Evolutionary conservation across 2,329 filamentous ascomycete species (phyloP).

Genomic region (Capronia epimyces): DNA sequence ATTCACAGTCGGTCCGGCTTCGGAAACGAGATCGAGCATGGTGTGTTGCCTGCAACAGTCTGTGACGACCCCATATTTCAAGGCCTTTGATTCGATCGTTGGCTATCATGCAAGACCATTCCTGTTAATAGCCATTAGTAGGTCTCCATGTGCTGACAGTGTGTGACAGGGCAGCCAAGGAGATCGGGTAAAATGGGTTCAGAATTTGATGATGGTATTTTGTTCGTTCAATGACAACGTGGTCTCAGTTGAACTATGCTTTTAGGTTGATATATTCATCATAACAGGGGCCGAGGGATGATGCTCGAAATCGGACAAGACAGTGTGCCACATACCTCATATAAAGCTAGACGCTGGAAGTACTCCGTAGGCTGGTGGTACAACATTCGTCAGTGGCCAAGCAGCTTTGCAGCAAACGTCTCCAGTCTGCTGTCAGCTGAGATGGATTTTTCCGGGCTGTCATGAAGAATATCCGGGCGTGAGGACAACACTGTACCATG

Average conservation of each 20-base stretch:
- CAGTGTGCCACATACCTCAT: background rate
- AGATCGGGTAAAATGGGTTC: background rate
- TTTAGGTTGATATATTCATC: background rate
- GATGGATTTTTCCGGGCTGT: no score
- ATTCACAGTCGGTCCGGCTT: no score
- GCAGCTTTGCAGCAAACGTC: no score
- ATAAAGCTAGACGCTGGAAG: background rate
- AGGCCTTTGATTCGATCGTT: no score
- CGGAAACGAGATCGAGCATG: no score
- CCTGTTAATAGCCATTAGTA: background rate
- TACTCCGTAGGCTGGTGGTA: background rate
- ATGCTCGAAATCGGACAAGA: background rate
- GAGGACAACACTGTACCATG: no score
- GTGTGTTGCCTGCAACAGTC: no score
- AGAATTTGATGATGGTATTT: constrained; percentile 5
- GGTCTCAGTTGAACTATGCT: constrained; percentile 8
- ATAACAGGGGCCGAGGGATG: background rate
- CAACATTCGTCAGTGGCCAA: background rate
- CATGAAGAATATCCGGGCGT: no score
- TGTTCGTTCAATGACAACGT: background rate
- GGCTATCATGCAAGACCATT: no score
- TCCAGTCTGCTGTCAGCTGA: no score
- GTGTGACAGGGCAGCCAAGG: background rate
- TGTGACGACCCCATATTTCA: no score
- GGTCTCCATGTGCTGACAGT: background rate